These are phyloP conservation scores for Dimocarpus longan DNA, from an alignment of 345 rosid species.

Conservation along the genomic window DNA sequence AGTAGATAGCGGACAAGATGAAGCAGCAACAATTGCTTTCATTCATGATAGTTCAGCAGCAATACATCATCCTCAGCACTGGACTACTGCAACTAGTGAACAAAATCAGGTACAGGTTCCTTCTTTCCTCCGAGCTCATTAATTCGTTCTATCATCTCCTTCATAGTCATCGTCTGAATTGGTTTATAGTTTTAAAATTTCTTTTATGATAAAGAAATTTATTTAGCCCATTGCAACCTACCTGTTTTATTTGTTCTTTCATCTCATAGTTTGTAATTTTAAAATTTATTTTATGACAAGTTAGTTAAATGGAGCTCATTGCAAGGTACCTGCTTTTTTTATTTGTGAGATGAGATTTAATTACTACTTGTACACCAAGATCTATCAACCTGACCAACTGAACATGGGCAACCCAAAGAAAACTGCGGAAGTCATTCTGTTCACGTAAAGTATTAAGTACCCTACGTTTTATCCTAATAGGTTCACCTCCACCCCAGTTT, in stretches of 20 bases:
- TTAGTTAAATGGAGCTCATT: too few species aligned
- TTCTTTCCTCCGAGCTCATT: constrained; percentile 1
- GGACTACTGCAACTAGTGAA: constrained; percentile 44
- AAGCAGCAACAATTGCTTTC: constrained; percentile 44
- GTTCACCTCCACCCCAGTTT: neutral
- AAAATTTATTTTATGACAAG: too few species aligned
- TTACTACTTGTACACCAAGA: neutral
- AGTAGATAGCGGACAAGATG: constrained; percentile 32
- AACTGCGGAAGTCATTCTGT: neutral
- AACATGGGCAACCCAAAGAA: neutral
- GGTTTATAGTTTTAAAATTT: neutral
- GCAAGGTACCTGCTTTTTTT: neutral
- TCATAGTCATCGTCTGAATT: neutral
- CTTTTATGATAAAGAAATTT: neutral
- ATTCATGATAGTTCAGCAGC: constrained; percentile 34
- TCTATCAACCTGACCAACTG: neutral
- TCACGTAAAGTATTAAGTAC: neutral
- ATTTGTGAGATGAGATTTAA: neutral
- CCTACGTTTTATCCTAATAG: neutral
- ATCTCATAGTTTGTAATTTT: too few species aligned
- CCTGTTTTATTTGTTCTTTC: neutral
- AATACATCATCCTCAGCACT: constrained; percentile 33
- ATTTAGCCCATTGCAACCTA: neutral
- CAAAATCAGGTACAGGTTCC: constrained; percentile 48
- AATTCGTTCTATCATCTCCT: neutral